Percentiles rank a stretch among this genome's conserved stretches.
Evolutionary conservation across 305 asterid genomes (phyloP).

Genomic region (Solanum hybrid): DNA sequence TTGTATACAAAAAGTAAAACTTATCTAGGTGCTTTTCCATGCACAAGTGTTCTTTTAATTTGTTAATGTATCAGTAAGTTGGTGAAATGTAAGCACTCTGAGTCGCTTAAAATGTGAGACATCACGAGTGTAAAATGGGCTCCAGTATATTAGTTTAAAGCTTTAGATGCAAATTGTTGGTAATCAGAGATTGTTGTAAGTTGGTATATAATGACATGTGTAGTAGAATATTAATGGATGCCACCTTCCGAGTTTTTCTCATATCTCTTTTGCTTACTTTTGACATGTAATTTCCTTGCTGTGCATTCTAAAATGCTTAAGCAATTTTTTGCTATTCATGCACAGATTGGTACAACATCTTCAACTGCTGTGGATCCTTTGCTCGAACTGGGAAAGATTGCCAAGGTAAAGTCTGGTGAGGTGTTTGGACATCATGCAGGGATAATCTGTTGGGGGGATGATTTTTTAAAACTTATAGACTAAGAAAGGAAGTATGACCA

Average conservation of each 20-base stretch:
- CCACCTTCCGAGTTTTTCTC: background rate
- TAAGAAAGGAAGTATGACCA: background rate
- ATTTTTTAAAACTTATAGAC: background rate
- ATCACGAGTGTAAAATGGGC: background rate
- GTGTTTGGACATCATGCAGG: background rate
- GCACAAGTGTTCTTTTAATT: background rate
- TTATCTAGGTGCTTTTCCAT: background rate
- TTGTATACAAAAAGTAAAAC: background rate
- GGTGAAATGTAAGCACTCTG: background rate
- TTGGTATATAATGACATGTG: background rate
- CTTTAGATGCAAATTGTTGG: background rate
- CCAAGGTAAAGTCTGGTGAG: conserved; percentile 36
- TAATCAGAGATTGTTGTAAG: background rate
- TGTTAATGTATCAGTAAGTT: background rate
- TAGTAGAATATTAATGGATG: background rate
- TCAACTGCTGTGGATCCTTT: conserved; percentile 92
- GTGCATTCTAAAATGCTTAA: background rate
- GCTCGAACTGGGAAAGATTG: conserved; percentile 52
- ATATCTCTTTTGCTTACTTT: background rate
- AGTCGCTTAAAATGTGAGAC: background rate
- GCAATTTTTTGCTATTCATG: conserved; percentile 8
- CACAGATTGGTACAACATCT: conserved; percentile 89
- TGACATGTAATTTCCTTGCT: background rate
- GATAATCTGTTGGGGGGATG: background rate
- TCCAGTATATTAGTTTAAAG: background rate